Evolutionary conservation across 371 early-diverging fungal species (phyloP).

Genomic region (Entomophthora muscae): DNA sequence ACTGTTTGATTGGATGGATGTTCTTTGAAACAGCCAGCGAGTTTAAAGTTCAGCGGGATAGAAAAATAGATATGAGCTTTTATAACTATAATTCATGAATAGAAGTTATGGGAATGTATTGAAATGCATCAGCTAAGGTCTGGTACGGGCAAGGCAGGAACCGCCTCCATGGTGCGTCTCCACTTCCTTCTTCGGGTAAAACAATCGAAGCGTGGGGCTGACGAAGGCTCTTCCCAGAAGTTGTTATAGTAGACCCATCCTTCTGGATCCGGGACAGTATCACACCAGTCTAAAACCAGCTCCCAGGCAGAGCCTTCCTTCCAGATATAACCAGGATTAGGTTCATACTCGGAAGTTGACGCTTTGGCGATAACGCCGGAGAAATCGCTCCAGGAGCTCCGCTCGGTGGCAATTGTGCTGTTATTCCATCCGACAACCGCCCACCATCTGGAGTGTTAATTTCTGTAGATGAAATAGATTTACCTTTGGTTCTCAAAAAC

Average conservation of each 20-base stretch:
- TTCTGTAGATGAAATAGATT: neutral
- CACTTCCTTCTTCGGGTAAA: neutral
- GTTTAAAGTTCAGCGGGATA: no score
- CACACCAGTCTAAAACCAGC: neutral
- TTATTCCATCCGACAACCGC: neutral
- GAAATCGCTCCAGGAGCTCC: neutral
- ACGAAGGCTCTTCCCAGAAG: neutral
- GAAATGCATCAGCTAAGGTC: no score
- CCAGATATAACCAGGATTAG: neutral
- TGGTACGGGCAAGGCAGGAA: no score
- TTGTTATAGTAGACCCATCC: conserved; percentile 4
- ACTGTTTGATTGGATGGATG: no score
- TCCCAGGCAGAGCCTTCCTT: neutral
- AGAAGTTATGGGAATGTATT: no score
- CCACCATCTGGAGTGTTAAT: neutral
- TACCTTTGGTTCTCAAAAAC: conserved; percentile 6
- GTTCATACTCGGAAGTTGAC: neutral
- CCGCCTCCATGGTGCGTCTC: neutral
- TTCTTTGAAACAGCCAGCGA: no score
- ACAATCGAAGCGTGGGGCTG: neutral
- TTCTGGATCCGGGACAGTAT: neutral
- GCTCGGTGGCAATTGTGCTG: neutral
- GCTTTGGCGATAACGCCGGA: neutral
- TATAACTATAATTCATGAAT: no score
- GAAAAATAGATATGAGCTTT: no score